Evolutionary conservation across 1,139 yeast species (phyloP), one percentile per base, ranked within the genome.

Genomic region (Blastobotrys persicus): DNA sequence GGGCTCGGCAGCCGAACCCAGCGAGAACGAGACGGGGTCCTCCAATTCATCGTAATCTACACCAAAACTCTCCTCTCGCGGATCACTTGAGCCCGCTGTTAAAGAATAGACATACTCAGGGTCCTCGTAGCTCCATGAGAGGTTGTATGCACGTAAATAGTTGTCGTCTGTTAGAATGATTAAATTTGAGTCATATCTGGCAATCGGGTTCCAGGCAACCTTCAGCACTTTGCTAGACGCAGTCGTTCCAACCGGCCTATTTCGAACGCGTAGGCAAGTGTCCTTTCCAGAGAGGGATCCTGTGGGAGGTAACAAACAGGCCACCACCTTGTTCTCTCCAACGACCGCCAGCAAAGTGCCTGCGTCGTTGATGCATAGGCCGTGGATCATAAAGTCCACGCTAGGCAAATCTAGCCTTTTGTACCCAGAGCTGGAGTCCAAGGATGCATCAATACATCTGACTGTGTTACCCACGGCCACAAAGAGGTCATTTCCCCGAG

Each of bases 131-230:
- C 66, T 63, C 20, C 50, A 45, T 16, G 65, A 56, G 42, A 71
- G 54, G 46, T 75, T 75, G 53, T 66, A 70, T 3, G 72, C 57
- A 40, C 69, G 58, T 14, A 76, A 58, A 4, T 63, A 53, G 39
- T 63, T 66, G 54, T 75, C 75, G 1, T 59, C 55, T 2, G 69
- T 61, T 26, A 78, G 61, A 3, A 75, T 64, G 9, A 76, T 71
- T 26, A 77, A 48, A 41, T 66, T 68, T 1, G 75, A 63, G 50
- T 75, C 79, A 31, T 64, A 61, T 26, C 68, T 62, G 0, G 77
- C 71, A 18, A 69, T 57, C 2, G 74, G 74, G 56, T 77, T 76
- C 75, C 80, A 78, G n/a, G 69, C 45, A 0, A 71, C 62, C 53
- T 59, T 73, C 59, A 44, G 58, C 51, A 52, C 41, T 9, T 37